Evolutionary conservation across 2,329 filamentous ascomycete species (phyloP), one percentile per base, ranked within the genome.

Genomic region (Fusarium bactridioides): DNA sequence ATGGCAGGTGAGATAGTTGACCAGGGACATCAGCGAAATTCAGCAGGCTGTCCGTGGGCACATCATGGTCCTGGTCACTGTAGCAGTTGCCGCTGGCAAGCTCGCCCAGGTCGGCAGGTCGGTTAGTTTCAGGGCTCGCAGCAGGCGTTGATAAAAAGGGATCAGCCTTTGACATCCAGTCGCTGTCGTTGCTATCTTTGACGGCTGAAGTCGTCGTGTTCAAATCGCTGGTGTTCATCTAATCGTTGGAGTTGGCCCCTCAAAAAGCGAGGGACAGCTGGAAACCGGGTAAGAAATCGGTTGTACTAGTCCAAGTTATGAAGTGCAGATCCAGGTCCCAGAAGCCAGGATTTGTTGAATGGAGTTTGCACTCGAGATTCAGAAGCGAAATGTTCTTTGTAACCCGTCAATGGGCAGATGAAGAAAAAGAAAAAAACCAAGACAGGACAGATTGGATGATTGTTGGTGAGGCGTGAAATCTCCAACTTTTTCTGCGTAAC

Each of bases 1-100:
- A 77, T 50, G 75, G 72, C 64, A 75, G 72, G 66, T 76, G 70
- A 61, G 77, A 70, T 60, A 74, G 64, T 61, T 78, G 70, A 70
- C 71, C 70, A 70, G 76, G 76, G 66, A 76, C 64, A 70, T 78
- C 77, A 76, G 77, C 74, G 73, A 76, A 73, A 71, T 76, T 78
- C 72, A 79, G 71, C 54, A 73, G 73, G 67, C 70, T 67, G 76
- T 64, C 67, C 64, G 69, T 68, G 48, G 73, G 67, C 65, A 67
- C 68, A 77, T 78, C 76, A 76, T 77, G 72, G 72, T 74, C 75
- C 73, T 63, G 67, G 75, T 74, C 72, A 67, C 59, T 57, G 69
- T 64, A 51, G 63, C 57, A 72, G 69, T 73, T 64, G 58, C 63
- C 64, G 50, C 64, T 66, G 60, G 61, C 47, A 63, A 63, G 57